A percentile compares a stretch with the other conserved stretches of the same genome.
phyloP scores from a whole-genome alignment of 1,139 yeast species.

The Saccharomyces hybrid region DNA sequence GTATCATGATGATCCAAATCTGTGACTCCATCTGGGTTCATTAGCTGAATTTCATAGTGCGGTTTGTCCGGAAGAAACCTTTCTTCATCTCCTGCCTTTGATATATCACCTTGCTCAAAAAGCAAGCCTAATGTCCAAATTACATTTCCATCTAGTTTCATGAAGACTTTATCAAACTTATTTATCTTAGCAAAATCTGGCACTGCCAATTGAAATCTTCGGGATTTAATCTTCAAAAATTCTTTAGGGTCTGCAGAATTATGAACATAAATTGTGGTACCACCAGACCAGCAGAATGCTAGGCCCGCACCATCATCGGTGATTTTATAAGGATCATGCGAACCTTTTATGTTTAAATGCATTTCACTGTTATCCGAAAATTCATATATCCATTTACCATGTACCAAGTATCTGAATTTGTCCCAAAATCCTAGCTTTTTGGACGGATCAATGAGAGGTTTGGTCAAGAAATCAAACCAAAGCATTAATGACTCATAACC shows the following conservation, averaged over 20 bases:
- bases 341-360: slow-evolving; percentile 40
- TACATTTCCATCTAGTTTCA: slow-evolving; percentile 47
- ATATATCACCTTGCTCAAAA: slow-evolving; percentile 38
- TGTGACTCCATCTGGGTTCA: slow-evolving; percentile 49
- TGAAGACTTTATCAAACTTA: slow-evolving; percentile 39
- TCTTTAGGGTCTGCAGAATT: slow-evolving; percentile 52
- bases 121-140: slow-evolving; percentile 44
- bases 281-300: slow-evolving; percentile 69
- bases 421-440: slow-evolving; percentile 75
- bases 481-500: slow-evolving; percentile 71
- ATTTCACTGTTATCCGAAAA: slow-evolving; percentile 34
- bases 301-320: slow-evolving; percentile 70
- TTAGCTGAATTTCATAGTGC: slow-evolving; percentile 58
- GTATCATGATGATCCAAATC: slow-evolving; percentile 51
- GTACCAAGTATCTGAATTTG: slow-evolving; percentile 47
- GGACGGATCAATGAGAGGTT: slow-evolving; percentile 71
- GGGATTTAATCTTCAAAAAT: slow-evolving; percentile 55
- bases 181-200: slow-evolving; percentile 28
- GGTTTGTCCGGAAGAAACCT: slow-evolving; percentile 42
- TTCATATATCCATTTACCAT: slow-evolving; percentile 42
- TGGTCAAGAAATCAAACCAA: slow-evolving; percentile 72
- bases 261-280: slow-evolving; percentile 54
- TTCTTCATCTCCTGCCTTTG: slow-evolving; percentile 25
- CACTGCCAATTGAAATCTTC: slow-evolving; percentile 59
- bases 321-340: slow-evolving; percentile 63